A percentile compares a stretch with the other conserved stretches of the same genome.
Evolutionary conservation across 1,284 basidiomycete genomes (phyloP).

Genomic region (Fomes fomentarius): DNA sequence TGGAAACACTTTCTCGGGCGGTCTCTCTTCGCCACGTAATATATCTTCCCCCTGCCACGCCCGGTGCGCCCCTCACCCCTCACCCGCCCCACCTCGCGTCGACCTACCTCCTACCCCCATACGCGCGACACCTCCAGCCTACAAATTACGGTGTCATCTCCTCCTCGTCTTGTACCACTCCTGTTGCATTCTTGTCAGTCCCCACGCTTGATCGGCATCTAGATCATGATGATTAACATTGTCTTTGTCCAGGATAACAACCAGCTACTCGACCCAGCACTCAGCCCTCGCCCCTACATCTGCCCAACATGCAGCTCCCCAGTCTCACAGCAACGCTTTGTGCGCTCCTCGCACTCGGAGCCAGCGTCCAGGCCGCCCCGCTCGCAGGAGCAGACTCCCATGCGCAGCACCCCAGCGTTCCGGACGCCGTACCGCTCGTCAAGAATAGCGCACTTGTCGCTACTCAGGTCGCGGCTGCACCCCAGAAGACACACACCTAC

Average conservation of each 20-base stretch:
- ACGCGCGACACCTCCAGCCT: background rate
- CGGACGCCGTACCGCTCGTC: too few species aligned
- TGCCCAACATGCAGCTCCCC: constrained; percentile 25
- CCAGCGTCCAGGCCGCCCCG: background rate
- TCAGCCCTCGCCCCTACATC: background rate
- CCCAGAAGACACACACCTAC: too few species aligned
- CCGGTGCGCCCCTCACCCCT: background rate
- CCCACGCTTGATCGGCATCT: too few species aligned
- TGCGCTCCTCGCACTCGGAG: background rate
- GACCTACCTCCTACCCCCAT: background rate
- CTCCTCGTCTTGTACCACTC: too few species aligned
- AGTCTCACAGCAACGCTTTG: background rate
- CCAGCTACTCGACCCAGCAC: background rate
- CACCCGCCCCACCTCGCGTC: background rate
- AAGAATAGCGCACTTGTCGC: too few species aligned
- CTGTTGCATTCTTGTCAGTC: too few species aligned
- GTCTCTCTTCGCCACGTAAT: background rate
- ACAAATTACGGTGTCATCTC: background rate
- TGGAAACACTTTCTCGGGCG: background rate
- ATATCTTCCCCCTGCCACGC: background rate
- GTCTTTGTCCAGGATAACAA: background rate
- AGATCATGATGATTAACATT: too few species aligned
- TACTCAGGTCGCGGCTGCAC: too few species aligned
- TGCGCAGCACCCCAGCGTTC: background rate
- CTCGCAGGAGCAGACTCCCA: background rate